phyloP scores from a whole-genome alignment of 805 yeast species.

The Wickerhamomyces canadensis region DNA sequence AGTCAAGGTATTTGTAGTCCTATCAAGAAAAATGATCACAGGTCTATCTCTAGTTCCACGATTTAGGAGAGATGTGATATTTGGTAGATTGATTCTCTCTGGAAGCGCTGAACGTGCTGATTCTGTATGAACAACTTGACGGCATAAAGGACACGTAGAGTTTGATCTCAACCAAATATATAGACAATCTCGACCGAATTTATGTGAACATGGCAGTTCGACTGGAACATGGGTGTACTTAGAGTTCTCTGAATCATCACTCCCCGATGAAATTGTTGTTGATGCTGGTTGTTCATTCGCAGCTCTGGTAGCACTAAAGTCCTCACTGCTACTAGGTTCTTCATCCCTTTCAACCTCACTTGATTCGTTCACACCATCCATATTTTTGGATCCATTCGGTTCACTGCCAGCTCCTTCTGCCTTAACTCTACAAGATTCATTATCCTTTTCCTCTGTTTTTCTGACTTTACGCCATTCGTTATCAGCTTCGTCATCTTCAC shows the following conservation, averaged over 20 bases:
- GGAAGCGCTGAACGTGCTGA: constrained; percentile 7
- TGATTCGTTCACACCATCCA: neutral
- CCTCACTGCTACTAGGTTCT: too few species aligned
- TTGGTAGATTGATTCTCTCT: constrained; percentile 19
- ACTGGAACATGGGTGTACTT: constrained; percentile 59
- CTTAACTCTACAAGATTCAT: too few species aligned
- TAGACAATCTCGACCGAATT: constrained; percentile 83
- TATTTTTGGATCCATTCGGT: too few species aligned
- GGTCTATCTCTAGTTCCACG: constrained; percentile 15
- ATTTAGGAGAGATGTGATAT: constrained; percentile 8
- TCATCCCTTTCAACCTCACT: too few species aligned
- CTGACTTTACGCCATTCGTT: neutral
- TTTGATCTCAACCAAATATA: constrained; percentile 75
- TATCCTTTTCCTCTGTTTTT: too few species aligned
- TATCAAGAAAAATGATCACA: constrained; percentile 13
- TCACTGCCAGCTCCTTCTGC: too few species aligned
- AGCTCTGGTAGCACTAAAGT: too few species aligned
- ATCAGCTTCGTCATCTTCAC: constrained; percentile 13
- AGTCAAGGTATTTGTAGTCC: constrained; percentile 16
- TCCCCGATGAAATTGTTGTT: constrained; percentile 2
- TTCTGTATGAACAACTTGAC: constrained; percentile 35
- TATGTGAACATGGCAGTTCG: constrained; percentile 77
- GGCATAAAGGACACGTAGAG: constrained; percentile 82
- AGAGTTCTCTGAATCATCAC: neutral
- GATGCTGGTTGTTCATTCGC: too few species aligned